phyloP scores from a whole-genome alignment of 176 grass and related monocot species.

The Secale cereale region DNA sequence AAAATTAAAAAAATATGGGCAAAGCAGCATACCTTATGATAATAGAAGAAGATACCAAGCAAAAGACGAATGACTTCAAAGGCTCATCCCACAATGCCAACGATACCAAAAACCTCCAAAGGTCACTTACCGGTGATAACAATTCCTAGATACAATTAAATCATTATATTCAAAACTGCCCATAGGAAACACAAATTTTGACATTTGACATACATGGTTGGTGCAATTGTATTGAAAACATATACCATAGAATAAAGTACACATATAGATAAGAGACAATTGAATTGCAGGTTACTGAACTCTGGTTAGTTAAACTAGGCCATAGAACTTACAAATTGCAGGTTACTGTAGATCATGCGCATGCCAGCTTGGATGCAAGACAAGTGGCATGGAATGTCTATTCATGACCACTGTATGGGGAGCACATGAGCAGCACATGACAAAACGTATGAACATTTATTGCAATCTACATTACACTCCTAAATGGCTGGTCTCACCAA shows the following conservation, averaged over 20 bases:
- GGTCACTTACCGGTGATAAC: conserved; percentile 61
- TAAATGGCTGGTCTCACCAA: not conserved
- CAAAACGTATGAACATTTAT: not conserved
- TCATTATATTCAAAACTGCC: not conserved
- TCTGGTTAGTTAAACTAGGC: not conserved
- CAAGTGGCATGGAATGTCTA: not conserved
- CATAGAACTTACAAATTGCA: not conserved
- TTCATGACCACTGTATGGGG: not conserved
- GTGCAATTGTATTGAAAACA: not conserved
- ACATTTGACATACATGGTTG: not conserved
- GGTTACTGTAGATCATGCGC: not conserved
- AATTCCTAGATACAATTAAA: conserved; percentile 60
- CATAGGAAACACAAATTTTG: not conserved
- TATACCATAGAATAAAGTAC: not conserved
- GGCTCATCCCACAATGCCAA: conserved; percentile 86
- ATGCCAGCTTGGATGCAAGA: not conserved
- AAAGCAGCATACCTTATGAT: conserved; percentile 60
- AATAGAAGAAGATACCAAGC: conserved; percentile 57
- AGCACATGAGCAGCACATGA: not conserved
- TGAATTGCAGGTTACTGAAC: not conserved
- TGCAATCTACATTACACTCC: not conserved
- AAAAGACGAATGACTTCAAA: conserved; percentile 75
- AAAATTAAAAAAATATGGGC: not conserved
- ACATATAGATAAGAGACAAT: not conserved
- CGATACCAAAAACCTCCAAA: conserved; percentile 61